These are phyloP conservation scores for Penicillium olsonii DNA, from an alignment of 2,329 filamentous ascomycete genomes.

Conservation along the genomic window DNA sequence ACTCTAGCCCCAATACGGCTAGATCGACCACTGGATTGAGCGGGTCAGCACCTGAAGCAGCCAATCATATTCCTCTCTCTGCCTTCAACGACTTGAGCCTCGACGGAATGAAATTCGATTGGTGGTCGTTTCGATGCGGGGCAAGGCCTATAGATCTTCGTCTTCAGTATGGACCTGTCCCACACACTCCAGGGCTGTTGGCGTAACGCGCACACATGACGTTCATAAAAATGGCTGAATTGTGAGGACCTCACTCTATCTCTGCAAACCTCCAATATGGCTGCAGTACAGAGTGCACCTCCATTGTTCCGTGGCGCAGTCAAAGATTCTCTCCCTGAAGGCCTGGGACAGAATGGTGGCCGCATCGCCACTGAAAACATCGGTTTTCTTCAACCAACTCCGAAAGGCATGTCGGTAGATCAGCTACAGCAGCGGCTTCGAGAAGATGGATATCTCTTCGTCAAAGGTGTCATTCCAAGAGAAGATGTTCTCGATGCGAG, in stretches of 20 bases:
- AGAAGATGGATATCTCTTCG: slow-evolving; percentile 45
- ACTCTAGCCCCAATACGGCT: no score
- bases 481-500: slow-evolving; percentile 46
- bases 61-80: neutral
- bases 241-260: neutral
- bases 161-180: neutral
- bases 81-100: neutral
- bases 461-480: slow-evolving; percentile 47
- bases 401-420: slow-evolving; percentile 31
- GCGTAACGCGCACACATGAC: neutral
- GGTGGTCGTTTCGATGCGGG: neutral
- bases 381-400: slow-evolving; percentile 8
- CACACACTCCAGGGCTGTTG: neutral
- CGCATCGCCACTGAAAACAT: slow-evolving; percentile 9
- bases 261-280: neutral
- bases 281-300: neutral
- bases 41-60: no score
- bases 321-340: slow-evolving; percentile 7
- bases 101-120: neutral
- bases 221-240: neutral
- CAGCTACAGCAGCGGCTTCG: slow-evolving; percentile 42
- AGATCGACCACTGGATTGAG: no score
- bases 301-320: slow-evolving; percentile 4
- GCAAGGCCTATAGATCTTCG: neutral
- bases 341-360: slow-evolving; percentile 12